phyloP scores from a whole-genome alignment of 805 yeast genomes.

The Wickerhamiella kurtzmanii region DNA sequence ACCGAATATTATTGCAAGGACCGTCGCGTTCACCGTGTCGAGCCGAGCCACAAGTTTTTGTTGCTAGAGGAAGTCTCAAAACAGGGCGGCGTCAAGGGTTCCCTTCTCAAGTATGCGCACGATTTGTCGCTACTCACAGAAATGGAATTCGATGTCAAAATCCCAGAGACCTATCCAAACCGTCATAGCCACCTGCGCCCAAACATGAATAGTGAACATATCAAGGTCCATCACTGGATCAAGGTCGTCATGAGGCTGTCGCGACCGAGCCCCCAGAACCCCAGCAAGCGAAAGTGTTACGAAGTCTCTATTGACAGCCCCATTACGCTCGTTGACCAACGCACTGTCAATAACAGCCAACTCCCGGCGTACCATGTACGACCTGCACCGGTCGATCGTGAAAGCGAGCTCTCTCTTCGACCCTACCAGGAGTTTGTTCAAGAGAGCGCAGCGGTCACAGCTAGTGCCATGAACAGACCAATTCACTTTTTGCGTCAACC shows the following conservation, averaged over 20 bases:
- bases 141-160: slow-evolving; percentile 71
- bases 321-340: slow-evolving; percentile 60
- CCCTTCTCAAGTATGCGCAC: slow-evolving; percentile 20
- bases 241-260: slow-evolving; percentile 76
- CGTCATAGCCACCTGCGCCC: slow-evolving; percentile 55
- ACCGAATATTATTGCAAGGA: slow-evolving; percentile 78
- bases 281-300: slow-evolving; percentile 65
- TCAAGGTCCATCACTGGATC: slow-evolving; percentile 91
- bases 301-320: slow-evolving; percentile 95
- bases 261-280: slow-evolving; percentile 35
- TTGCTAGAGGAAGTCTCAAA: slow-evolving; percentile 50
- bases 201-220: slow-evolving; percentile 65
- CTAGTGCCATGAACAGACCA: slow-evolving; percentile 28
- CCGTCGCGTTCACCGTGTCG: slow-evolving; percentile 81
- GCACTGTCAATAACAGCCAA: slow-evolving; percentile 30
- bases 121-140: slow-evolving; percentile 38
- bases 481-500: slow-evolving; percentile 43
- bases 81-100: slow-evolving; percentile 20
- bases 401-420: slow-evolving; percentile 4
- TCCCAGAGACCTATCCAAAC: slow-evolving; percentile 55
- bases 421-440: slow-evolving; percentile 17
- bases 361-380: slow-evolving; percentile 26
- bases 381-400: slow-evolving; percentile 6
- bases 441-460: slow-evolving; percentile 4
- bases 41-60: slow-evolving; percentile 71